These are phyloP conservation scores for Canna indica DNA, from an alignment of 176 grass and related monocot species.

Conservation along the genomic window DNA sequence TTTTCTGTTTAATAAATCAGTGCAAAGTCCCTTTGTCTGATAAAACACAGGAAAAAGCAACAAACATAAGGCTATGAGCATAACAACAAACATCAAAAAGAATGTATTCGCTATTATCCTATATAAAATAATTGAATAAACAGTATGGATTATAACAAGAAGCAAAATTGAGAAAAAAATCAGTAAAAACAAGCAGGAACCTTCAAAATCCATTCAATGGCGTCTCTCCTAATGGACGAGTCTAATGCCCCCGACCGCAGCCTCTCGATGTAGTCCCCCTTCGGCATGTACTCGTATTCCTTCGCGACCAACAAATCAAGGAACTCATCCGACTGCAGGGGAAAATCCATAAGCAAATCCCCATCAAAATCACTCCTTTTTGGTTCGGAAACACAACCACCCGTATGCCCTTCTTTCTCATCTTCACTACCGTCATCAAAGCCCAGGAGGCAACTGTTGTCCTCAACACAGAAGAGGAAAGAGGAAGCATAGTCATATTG, in stretches of 20 bases:
- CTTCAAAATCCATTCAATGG: conserved; percentile 87
- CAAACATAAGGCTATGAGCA: not conserved
- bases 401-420: conserved; percentile 10
- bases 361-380: conserved; percentile 22
- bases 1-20: too few species aligned
- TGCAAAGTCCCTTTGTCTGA: too few species aligned
- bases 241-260: conserved; percentile 40
- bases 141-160: not conserved
- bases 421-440: conserved; percentile 25
- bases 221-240: conserved; percentile 55
- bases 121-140: conserved; percentile 13
- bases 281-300: conserved; percentile 50
- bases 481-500: conserved; percentile 14
- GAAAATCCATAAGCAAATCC: conserved; percentile 27
- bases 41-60: not conserved
- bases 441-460: conserved; percentile 40
- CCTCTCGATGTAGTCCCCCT: conserved; percentile 37
- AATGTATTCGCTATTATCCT: too few species aligned
- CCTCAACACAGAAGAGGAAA: conserved; percentile 51
- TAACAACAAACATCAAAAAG: too few species aligned
- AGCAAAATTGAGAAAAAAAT: conserved; percentile 1
- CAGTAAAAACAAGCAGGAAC: conserved; percentile 19
- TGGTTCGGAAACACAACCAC: conserved; percentile 14
- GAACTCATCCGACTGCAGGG: conserved; percentile 36
- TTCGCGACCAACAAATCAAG: conserved; percentile 40